Evolutionary conservation across 805 yeast species (phyloP).

Genomic region (Komagataella phaffii): DNA sequence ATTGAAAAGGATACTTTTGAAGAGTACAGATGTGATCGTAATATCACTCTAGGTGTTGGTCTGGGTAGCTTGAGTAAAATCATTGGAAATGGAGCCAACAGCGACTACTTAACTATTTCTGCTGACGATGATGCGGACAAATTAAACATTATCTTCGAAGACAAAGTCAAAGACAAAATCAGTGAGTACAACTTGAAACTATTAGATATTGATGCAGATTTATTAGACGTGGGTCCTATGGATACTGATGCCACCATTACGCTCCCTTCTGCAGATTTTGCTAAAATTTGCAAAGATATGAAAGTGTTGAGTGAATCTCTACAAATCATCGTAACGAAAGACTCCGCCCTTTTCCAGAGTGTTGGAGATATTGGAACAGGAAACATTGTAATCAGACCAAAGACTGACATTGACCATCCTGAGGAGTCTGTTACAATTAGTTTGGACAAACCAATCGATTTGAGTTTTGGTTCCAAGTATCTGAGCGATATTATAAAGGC

Average conservation of each 20-base stretch:
- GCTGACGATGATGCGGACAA: constrained; percentile 72
- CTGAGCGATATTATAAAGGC: constrained; percentile 88
- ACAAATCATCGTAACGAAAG: constrained; percentile 78
- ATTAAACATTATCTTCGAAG: constrained; percentile 78
- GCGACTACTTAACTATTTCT: constrained; percentile 75
- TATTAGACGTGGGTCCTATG: constrained; percentile 86
- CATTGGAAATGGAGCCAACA: constrained; percentile 81
- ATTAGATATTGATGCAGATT: constrained; percentile 95
- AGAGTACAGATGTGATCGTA: constrained; percentile 92
- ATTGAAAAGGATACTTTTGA: constrained; percentile 82
- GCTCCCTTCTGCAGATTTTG: constrained; percentile 81
- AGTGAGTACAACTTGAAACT: constrained; percentile 84
- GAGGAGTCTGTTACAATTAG: constrained; percentile 64
- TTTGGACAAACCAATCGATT: constrained; percentile 74
- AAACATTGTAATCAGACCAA: constrained; percentile 73
- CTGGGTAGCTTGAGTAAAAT: constrained; percentile 79
- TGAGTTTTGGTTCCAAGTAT: constrained; percentile 87
- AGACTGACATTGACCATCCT: constrained; percentile 67
- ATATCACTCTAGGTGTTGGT: constrained; percentile 84
- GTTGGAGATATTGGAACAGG: constrained; percentile 92
- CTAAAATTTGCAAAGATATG: constrained; percentile 82
- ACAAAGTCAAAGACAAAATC: constrained; percentile 78
- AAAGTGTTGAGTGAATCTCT: constrained; percentile 78
- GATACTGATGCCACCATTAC: constrained; percentile 78
- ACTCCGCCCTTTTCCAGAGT: constrained; percentile 76